Base-by-base conservation (phyloP, 495 filamentous ascomycete genomes). In the Penicillium paxilli region DNA sequence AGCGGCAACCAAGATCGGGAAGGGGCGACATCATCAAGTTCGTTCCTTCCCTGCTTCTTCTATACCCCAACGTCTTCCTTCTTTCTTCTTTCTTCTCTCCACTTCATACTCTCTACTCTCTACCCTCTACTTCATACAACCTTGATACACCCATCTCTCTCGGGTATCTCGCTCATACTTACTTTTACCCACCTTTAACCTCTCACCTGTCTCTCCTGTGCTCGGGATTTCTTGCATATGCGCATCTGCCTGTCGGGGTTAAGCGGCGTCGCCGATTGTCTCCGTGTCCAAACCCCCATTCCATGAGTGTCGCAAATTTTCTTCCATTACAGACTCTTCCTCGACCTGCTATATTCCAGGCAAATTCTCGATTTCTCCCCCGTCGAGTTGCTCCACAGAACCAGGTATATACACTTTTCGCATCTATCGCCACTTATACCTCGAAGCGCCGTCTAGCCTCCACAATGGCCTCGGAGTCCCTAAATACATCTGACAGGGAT, bases 401-500 rank as follows among this genome's bases (percentile, higher is more conserved):
- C n/a, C 5, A 14, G 30, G 30, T 32, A 12, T 10, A 32, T 32
- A 10, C 30, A 14, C 57, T 52, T 26, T 42, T 37, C 33, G 21
- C 54, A 35, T 22, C 58, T 11, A 58, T 67, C 37, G 58, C 65
- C 47, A 64, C 57, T 12, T 32, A 41, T 46, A 41, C 52, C 24
- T 46, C 38, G 4, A 32, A 52, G 32, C 48, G 38, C 12, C 63
- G 68, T 46, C 55, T 63, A 23, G 63, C 62, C 22, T 69, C 69
- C 37, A 62, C 70, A 21, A 78, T 78, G 75, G 60, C 73, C 20
- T 75, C 75, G 5, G 71, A 76, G 65, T 70, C 72, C 11, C 20
- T 73, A 23, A 62, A 68, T 41, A 57, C 70, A 41, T 62, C 69
- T 10, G 54, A 65, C 28, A 59, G 59, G 54, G 66, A 69, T 48